Evolutionary conservation across 2,329 filamentous ascomycete species (phyloP), one percentile per base, ranked within the genome.

Genomic region (Sporothrix phasma): DNA sequence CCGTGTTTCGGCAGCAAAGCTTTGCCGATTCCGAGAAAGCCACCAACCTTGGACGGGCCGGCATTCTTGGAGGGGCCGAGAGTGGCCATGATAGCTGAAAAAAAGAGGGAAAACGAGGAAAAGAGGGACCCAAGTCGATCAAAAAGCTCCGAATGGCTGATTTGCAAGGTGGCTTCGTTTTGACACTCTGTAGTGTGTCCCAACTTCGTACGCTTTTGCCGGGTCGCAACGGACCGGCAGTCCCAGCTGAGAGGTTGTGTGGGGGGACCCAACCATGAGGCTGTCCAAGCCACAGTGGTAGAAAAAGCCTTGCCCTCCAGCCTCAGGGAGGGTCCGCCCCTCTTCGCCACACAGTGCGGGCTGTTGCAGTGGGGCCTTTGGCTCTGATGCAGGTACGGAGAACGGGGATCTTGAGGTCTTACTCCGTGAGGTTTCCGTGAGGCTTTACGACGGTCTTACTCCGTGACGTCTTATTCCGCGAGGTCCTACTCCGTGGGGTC

Each of bases 281-380:
- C 31, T 11, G 39, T 15, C 54, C 46, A 49, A 29, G 49, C 58
- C 58, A 56, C 51, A 62, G n/a, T n/a, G 31, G n/a, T 19, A 43
- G 29, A 62, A 51, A 51, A 65, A 31, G 64, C 64, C 64, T 62
- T 26, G 64, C 64, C 41, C 37, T 59, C 62, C 64, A 64, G 64
- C 61, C 61, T 64, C 24, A 54, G 17, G 26, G 62, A 61, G 54
- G 56, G 39, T 34, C 45, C 24, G 17, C 24, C 34, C 24, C 17
- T 26, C 37, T 26, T 17, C 49, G 41, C 39, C 37, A 15, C 19
- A 24, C 24, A 19, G 17, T 26, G 26, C 13, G 22, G 37, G 2
- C 15, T 54, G 51, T n/a, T n/a, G 31, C 31, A 39, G 31, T 31
- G 10, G 47, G 47, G 47, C 7, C 17, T n/a, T n/a, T 26, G 51